These are phyloP conservation scores for Yamadazyma atmosphaerica DNA, from an alignment of 1,139 yeast genomes.

Conservation along the genomic window DNA sequence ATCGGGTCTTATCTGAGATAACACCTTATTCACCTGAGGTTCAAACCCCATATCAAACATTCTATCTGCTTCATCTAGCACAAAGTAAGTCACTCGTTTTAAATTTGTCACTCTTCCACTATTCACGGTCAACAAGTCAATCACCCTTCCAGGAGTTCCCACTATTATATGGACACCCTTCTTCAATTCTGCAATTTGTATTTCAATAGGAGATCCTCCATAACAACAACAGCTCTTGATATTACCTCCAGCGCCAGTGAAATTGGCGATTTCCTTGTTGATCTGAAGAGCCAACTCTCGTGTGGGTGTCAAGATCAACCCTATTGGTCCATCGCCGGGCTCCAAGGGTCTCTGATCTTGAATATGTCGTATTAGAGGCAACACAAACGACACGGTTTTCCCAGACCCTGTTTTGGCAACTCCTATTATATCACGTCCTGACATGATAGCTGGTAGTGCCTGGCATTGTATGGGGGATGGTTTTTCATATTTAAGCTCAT, in stretches of 20 bases:
- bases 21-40: conserved; percentile 87
- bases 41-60: conserved; percentile 98
- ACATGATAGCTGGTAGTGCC: conserved; percentile 87
- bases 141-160: conserved; percentile 95
- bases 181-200: conserved; percentile 78
- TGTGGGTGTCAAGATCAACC: conserved; percentile 84
- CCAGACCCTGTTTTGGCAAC: conserved; percentile 98
- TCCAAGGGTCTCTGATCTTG: conserved; percentile 63
- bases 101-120: conserved; percentile 75
- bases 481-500: conserved; percentile 47
- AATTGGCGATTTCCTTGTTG: conserved; percentile 61
- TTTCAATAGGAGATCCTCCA: conserved; percentile 88
- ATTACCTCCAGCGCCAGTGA: conserved; percentile 50
- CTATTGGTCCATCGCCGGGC: conserved; percentile 71
- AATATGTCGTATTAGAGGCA: conserved; percentile 84
- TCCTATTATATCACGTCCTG: conserved; percentile 88
- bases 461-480: conserved; percentile 94
- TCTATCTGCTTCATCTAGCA: conserved; percentile 94
- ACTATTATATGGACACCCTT: conserved; percentile 81
- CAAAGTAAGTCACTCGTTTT: conserved; percentile 72
- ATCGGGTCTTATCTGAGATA: conserved; percentile 79
- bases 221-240: conserved; percentile 70
- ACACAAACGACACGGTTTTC: conserved; percentile 81
- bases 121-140: conserved; percentile 85
- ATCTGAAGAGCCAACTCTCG: conserved; percentile 91